Percentiles rank a stretch among this genome's conserved stretches.
Conservation (phyloP, 441 rosid genomes). For the Raphanus hybrid region DNA sequence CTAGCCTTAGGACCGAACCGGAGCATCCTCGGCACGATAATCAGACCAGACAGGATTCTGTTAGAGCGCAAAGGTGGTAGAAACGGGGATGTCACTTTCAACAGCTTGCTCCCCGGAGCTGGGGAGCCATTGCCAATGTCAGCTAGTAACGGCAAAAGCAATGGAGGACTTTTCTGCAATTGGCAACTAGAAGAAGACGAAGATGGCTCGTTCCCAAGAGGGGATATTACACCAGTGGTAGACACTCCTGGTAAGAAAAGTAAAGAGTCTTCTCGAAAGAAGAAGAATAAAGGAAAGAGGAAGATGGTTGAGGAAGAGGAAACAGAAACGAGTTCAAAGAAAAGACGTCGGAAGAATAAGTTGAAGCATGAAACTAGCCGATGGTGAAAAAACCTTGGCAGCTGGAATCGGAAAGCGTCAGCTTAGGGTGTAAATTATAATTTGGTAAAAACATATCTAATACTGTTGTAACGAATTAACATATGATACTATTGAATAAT, state of each 20-base stretch:
- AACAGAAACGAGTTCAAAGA: conserved; percentile 39
- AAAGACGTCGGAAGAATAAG: conserved; percentile 32
- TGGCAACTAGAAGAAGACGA: conserved; percentile 80
- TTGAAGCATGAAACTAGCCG: conserved; percentile 1
- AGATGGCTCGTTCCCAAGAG: conserved; percentile 71
- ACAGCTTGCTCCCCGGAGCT: conserved; percentile 81
- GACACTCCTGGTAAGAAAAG: conserved; percentile 59
- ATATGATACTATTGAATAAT: no score
- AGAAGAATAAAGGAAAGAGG: conserved; percentile 49
- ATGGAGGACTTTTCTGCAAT: conserved; percentile 65
- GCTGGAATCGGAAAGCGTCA: no score
- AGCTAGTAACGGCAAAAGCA: conserved; percentile 33
- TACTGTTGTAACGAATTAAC: conserved; percentile 35
- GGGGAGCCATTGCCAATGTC: conserved; percentile 74
- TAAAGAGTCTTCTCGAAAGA: conserved; percentile 55
- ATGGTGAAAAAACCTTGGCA: neutral
- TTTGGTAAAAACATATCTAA: conserved; percentile 40
- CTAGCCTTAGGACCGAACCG: conserved; percentile 63
- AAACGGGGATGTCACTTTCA: conserved; percentile 69
- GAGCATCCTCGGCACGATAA: conserved; percentile 90
- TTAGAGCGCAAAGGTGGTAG: conserved; percentile 79
- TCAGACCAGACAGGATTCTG: conserved; percentile 76
- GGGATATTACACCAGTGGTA: conserved; percentile 43
- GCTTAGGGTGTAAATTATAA: conserved; percentile 25
- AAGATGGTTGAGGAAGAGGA: conserved; percentile 37